These are phyloP conservation scores for Salix arbutifolia DNA, from an alignment of 345 rosid genomes.

Conservation along the genomic window DNA sequence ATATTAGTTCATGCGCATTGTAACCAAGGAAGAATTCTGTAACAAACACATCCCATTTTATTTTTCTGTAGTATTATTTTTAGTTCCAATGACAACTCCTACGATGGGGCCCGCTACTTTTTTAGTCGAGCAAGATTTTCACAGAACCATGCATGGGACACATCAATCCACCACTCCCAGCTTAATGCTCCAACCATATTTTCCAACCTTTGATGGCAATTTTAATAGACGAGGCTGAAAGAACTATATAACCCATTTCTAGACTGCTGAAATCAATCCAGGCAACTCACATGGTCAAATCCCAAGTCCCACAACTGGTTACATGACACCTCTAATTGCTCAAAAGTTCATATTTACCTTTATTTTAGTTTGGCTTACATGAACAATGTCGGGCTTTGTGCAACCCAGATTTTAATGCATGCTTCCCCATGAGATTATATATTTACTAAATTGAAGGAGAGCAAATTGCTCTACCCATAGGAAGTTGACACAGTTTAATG, in stretches of 20 bases:
- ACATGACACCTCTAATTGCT: neutral
- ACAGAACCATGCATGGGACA: neutral
- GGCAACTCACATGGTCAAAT: neutral
- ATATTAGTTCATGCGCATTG: neutral
- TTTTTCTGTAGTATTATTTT: neutral
- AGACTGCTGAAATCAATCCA: neutral
- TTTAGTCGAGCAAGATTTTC: neutral
- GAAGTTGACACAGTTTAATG: slow-evolving; percentile 11
- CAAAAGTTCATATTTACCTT: neutral
- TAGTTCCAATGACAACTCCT: neutral
- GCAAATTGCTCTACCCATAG: slow-evolving; percentile 6
- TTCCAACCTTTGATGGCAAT: neutral
- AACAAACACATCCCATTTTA: neutral
- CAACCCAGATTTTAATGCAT: neutral
- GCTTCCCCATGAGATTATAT: neutral
- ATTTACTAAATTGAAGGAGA: neutral
- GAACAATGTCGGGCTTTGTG: neutral
- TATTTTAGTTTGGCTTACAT: neutral
- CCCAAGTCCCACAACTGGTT: neutral
- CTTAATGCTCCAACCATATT: neutral
- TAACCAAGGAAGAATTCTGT: neutral
- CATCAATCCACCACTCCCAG: neutral
- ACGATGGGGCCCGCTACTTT: neutral
- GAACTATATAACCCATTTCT: no score
- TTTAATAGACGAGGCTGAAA: neutral